These are phyloP conservation scores for Fusarium floridanum DNA, from an alignment of 2,329 filamentous ascomycete genomes.

Conservation along the genomic window DNA sequence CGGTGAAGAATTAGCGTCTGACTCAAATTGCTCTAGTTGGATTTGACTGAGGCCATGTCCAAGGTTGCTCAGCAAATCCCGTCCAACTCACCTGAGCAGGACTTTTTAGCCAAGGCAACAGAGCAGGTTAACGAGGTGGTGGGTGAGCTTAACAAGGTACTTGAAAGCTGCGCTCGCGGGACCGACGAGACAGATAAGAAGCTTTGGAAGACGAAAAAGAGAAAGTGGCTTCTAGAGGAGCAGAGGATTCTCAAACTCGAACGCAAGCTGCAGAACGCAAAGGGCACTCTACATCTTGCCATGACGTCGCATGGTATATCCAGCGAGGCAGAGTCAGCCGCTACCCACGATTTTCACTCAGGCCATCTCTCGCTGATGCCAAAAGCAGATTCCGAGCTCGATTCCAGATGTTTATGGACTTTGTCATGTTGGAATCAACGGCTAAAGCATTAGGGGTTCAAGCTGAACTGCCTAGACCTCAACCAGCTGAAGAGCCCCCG, in stretches of 20 bases:
- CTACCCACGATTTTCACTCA: not conserved
- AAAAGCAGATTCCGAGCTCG: conserved; percentile 5
- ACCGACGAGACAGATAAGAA: not conserved
- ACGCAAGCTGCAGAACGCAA: conserved; percentile 5
- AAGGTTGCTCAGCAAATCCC: not conserved
- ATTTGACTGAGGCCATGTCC: conserved; percentile 8
- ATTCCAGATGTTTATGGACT: not conserved
- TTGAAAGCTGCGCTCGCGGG: conserved; percentile 2
- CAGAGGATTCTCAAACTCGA: conserved; percentile 20
- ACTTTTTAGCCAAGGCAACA: not conserved
- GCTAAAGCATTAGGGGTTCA: not conserved
- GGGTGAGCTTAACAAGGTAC: conserved; percentile 4
- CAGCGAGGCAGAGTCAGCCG: not conserved
- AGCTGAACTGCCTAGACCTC: not conserved
- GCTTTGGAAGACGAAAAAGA: conserved; percentile 1
- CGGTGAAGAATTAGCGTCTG: not conserved
- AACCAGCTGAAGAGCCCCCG: not conserved
- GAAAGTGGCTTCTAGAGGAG: conserved; percentile 20
- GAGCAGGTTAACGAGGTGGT: not conserved
- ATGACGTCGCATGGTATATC: not conserved
- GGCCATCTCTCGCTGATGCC: not conserved
- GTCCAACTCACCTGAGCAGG: not conserved
- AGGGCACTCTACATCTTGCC: conserved; percentile 11
- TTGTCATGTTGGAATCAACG: not conserved
- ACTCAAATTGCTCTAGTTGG: not conserved